Evolutionary conservation across 2,329 filamentous ascomycete genomes (phyloP), one percentile per base, ranked within the genome.

Genomic region (Talaromyces sp.): DNA sequence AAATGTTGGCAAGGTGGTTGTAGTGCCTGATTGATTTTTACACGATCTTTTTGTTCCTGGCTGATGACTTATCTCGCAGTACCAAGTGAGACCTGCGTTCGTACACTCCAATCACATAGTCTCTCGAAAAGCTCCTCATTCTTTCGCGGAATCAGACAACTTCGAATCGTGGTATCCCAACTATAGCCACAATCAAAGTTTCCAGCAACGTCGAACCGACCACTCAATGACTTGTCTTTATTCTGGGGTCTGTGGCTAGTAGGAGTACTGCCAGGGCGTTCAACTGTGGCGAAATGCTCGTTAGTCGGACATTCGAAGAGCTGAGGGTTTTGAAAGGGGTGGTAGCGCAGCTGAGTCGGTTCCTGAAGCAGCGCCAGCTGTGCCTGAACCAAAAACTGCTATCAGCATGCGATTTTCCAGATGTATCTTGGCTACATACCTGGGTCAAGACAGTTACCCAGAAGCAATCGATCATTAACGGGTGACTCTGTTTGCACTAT

Each of bases 121-220:
- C 18, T 57, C 35, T 57, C 35, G 23, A 35, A 57, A 42, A 57
- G 35, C 33, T 57, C 5, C 21, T 57, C 21, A 57, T 57, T 35
- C 33, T 40, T 57, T 40, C n/a, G 54, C 54, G 42, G 42, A 21
- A 2, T 57, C 54, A 31, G 54, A 57, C 37, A 57, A 57, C 25
- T 42, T 57, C 35, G 54, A 57, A 42, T 57, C 54, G 54, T 57
- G 33, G 54, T 35, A 57, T 57, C 54, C 54, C 54, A 57, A 57
- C 31, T 57, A 40, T 57, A 57, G 54, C 54, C 54, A 40, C 42
- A 57, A 18, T 57, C 40, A 28, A 57, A 57, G 21, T 57, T 57
- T 42, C 54, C 54, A 40, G 54, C 54, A 57, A 57, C 35, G 54
- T 57, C 54, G 42, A 57, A 57, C 31, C 54, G 35, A 23, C 54